phyloP scores from a whole-genome alignment of 306 rosid genomes.

The Glycine latifolia region DNA sequence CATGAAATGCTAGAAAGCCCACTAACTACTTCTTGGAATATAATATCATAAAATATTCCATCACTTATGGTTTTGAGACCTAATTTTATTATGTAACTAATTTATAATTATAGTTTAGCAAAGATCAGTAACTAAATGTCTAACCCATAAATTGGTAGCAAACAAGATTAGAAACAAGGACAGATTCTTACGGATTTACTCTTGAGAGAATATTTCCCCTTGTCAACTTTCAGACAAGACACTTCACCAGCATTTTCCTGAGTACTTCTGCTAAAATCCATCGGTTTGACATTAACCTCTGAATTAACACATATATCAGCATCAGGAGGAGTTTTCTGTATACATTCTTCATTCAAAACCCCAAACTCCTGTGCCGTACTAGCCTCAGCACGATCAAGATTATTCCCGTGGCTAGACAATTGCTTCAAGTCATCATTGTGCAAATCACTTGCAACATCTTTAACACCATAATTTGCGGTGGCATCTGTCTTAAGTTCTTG shows the following conservation, averaged over 20 bases:
- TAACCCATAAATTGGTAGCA: constrained; percentile 28
- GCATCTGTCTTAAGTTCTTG: constrained; percentile 13
- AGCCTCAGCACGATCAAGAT: constrained; percentile 14
- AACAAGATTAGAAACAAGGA: constrained; percentile 3
- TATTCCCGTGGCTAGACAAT: neutral
- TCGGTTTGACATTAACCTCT: constrained; percentile 24
- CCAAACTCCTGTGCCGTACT: constrained; percentile 22
- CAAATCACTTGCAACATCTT: constrained; percentile 34
- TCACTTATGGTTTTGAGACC: constrained; percentile 7
- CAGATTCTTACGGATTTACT: constrained; percentile 56
- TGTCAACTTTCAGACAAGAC: constrained; percentile 20
- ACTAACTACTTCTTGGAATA: constrained; percentile 1
- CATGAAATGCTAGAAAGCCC: neutral
- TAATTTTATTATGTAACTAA: constrained; percentile 16
- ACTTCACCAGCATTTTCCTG: constrained; percentile 41
- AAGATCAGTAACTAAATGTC: constrained; percentile 8
- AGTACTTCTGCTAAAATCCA: constrained; percentile 29
- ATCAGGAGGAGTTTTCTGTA: constrained; percentile 52
- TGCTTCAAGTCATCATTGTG: constrained; percentile 35
- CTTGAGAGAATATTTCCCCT: constrained; percentile 39
- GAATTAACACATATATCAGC: constrained; percentile 35
- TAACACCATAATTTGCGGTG: constrained; percentile 9
- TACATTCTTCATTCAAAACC: constrained; percentile 32
- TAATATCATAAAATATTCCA: neutral
- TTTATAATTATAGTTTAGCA: constrained; percentile 12